Evolutionary conservation across 257 asterid species (phyloP).

Genomic region (Misopates orontium): DNA sequence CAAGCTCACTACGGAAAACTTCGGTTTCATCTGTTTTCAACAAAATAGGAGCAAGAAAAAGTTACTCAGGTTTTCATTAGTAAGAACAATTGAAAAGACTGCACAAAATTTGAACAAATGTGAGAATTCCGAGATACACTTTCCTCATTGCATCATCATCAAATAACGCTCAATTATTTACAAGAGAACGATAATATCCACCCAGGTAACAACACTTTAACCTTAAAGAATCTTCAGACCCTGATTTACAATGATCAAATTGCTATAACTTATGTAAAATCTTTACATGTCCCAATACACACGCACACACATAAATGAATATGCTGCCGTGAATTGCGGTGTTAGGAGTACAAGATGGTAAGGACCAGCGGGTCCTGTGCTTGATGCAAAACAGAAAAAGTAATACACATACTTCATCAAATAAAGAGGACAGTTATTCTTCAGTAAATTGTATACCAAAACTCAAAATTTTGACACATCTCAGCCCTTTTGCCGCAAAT

Average conservation of each 20-base stretch:
- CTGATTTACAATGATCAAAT: no score
- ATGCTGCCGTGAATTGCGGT: not conserved
- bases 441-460: no score
- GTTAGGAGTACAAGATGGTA: not conserved
- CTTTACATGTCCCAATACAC: not conserved
- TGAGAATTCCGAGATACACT: not conserved
- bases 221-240: not conserved
- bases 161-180: not conserved
- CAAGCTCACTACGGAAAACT: conserved; percentile 71
- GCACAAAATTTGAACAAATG: no score
- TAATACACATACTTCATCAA: not conserved
- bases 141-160: not conserved
- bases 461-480: not conserved
- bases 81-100: no score
- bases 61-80: not conserved
- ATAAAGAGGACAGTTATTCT: not conserved
- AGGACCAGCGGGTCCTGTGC: no score
- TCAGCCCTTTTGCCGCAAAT: not conserved
- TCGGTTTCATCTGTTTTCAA: conserved; percentile 77
- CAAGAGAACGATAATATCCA: not conserved
- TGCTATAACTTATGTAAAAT: no score
- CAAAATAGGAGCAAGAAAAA: conserved; percentile 9
- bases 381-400: not conserved
- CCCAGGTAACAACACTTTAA: not conserved
- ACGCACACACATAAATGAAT: not conserved